A percentile compares a stretch with the other conserved stretches of the same genome.
Evolutionary conservation across 176 grass and related monocot genomes (phyloP).

Genomic region (Tillandsia fasciculata): DNA sequence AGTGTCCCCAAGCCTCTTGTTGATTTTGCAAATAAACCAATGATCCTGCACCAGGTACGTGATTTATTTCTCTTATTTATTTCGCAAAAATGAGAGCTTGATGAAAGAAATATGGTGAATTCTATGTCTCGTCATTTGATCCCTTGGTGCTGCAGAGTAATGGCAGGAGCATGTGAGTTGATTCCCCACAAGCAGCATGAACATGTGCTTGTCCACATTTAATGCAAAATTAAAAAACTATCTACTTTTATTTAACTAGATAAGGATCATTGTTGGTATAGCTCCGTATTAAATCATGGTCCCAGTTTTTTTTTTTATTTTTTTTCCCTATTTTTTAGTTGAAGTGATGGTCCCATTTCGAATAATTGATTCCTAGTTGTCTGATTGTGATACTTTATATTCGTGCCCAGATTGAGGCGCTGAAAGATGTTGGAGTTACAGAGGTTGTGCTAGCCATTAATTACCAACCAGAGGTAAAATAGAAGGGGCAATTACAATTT

Average conservation of each 20-base stretch:
- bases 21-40: slow-evolving; percentile 92
- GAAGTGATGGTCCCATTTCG: background rate
- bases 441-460: slow-evolving; percentile 84
- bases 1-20: slow-evolving; percentile 93
- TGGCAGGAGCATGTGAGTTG: slow-evolving; percentile 29
- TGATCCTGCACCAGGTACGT: slow-evolving; percentile 85
- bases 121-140: slow-evolving; percentile 10
- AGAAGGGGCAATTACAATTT: background rate
- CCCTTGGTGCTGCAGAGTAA: slow-evolving; percentile 4
- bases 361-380: background rate
- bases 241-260: background rate
- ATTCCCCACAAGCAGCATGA: slow-evolving; percentile 2
- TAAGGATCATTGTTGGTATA: background rate
- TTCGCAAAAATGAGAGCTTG: background rate
- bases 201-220: background rate
- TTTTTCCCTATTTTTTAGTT: background rate
- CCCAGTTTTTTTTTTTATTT: slow-evolving; percentile 3
- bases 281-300: background rate
- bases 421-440: slow-evolving; percentile 82
- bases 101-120: slow-evolving; percentile 4
- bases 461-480: slow-evolving; percentile 46
- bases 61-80: background rate
- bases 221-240: background rate
- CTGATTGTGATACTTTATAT: background rate
- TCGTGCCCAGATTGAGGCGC: slow-evolving; percentile 63